Conservation (phyloP, 352 stramenopile species). For the Pythium periplocum region DNA sequence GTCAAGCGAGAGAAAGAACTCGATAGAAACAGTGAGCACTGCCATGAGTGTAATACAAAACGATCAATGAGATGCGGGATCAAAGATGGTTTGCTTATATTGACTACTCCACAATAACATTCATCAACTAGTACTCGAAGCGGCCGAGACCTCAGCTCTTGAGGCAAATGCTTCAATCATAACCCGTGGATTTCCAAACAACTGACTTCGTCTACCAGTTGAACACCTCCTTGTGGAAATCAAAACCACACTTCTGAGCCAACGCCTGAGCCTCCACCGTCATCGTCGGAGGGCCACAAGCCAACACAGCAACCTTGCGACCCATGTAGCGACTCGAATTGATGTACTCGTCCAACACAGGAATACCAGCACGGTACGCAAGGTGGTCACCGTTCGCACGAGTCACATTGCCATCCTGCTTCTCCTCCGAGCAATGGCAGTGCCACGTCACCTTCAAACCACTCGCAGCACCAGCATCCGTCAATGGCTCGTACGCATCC, state of each 20-base stretch:
- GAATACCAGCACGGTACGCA: constrained; percentile 39
- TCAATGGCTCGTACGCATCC: constrained; percentile 36
- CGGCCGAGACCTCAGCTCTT: too few relatives aligned
- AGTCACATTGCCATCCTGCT: constrained; percentile 32
- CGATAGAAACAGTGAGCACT: too few relatives aligned
- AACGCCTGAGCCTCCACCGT: constrained; percentile 57
- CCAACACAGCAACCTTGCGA: constrained; percentile 59
- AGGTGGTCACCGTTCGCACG: constrained; percentile 52
- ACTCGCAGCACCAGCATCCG: constrained; percentile 8
- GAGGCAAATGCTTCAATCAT: too few relatives aligned
- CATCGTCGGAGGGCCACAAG: constrained; percentile 70
- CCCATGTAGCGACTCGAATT: constrained; percentile 62
- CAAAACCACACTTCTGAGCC: constrained; percentile 57
- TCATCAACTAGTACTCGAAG: too few relatives aligned
- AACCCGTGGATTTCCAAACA: too few relatives aligned
- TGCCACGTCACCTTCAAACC: constrained; percentile 46
- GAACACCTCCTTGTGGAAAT: constrained; percentile 86
- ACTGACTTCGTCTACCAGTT: constrained; percentile 32
- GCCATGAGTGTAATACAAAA: too few relatives aligned
- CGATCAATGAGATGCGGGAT: too few relatives aligned
- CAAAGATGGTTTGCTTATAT: too few relatives aligned
- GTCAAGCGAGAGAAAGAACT: too few relatives aligned
- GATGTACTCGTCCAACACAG: constrained; percentile 64
- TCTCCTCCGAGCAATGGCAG: constrained; percentile 57
- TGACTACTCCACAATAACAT: too few relatives aligned